A percentile compares a stretch with the other conserved stretches of the same genome.
Conservation (phyloP, 2,329 filamentous ascomycete species). For the Exophiala sp. region DNA sequence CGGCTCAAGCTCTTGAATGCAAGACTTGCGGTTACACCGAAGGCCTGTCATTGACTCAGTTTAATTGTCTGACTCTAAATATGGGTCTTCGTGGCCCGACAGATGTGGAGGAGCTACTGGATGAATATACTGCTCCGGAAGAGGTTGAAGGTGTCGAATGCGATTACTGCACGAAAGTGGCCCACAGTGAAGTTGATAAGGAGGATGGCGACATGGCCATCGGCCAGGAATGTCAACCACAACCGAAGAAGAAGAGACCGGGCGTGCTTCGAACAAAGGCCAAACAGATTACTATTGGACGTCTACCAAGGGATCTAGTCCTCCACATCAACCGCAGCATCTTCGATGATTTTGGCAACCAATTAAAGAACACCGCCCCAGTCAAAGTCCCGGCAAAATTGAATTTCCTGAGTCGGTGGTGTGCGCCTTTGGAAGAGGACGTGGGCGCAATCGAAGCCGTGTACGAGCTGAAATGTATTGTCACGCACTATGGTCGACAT, state of each 20-base stretch:
- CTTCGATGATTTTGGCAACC: constrained; percentile 74
- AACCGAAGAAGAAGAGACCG: constrained; percentile 33
- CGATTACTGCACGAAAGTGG: constrained; percentile 69
- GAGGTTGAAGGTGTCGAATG: constrained; percentile 87
- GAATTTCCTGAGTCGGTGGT: constrained; percentile 63
- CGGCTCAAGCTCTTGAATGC: constrained; percentile 86
- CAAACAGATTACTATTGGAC: constrained; percentile 79
- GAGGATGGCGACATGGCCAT: not conserved
- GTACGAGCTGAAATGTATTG: constrained; percentile 77
- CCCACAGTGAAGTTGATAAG: not conserved
- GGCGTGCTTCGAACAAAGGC: constrained; percentile 77
- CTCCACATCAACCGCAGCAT: constrained; percentile 90
- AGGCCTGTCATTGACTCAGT: constrained; percentile 83
- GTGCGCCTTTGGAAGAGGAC: constrained; percentile 54
- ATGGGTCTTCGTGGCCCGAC: constrained; percentile 65
- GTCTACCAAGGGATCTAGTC: constrained; percentile 74
- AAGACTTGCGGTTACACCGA: constrained; percentile 81
- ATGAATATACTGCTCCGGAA: constrained; percentile 81
- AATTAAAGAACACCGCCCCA: constrained; percentile 77
- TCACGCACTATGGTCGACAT: constrained; percentile 86
- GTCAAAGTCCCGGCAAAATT: constrained; percentile 73
- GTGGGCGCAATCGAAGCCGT: constrained; percentile 37
- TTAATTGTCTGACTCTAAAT: constrained; percentile 87
- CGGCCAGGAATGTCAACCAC: not conserved
- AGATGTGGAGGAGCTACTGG: constrained; percentile 72